Percentiles rank a stretch among this genome's conserved stretches.
These are phyloP conservation scores for Oxyria digyna DNA, from an alignment of 148 eudicot genomes.

Conservation along the genomic window DNA sequence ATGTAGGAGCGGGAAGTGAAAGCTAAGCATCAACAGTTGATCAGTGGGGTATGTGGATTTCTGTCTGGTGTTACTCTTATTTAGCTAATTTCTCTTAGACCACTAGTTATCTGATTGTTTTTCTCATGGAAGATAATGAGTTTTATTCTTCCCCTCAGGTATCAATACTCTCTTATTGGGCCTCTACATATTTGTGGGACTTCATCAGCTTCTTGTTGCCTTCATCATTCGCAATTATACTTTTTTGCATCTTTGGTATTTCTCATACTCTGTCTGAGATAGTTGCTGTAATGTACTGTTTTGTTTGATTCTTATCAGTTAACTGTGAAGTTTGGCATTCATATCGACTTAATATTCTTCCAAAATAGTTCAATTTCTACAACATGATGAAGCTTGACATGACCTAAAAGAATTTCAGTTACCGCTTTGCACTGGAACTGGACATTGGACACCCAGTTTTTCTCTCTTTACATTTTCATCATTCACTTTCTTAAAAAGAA, in stretches of 20 bases:
- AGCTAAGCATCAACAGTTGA: slow-evolving; percentile 94
- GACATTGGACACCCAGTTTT: neutral
- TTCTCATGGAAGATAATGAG: slow-evolving; percentile 10
- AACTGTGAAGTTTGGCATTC: neutral
- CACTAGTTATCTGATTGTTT: neutral
- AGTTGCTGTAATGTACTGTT: neutral
- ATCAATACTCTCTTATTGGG: slow-evolving; percentile 81
- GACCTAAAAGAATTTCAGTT: neutral
- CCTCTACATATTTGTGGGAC: slow-evolving; percentile 86
- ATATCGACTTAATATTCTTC: slow-evolving; percentile 1
- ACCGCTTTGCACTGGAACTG: neutral
- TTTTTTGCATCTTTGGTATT: slow-evolving; percentile 83
- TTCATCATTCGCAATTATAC: slow-evolving; percentile 66
- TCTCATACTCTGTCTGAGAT: neutral
- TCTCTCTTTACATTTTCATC: neutral
- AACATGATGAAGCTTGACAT: neutral
- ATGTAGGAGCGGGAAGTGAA: slow-evolving; percentile 91
- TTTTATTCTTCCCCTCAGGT: slow-evolving; percentile 39
- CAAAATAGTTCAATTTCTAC: neutral
- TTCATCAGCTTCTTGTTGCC: slow-evolving; percentile 90
- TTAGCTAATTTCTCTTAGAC: neutral
- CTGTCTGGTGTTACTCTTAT: neutral
- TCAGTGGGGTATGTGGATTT: slow-evolving; percentile 72
- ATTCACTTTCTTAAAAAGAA: neutral
- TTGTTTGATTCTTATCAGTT: neutral